These are phyloP conservation scores for Dianthus caryophyllus DNA, from an alignment of 148 eudicot species.

Conservation along the genomic window DNA sequence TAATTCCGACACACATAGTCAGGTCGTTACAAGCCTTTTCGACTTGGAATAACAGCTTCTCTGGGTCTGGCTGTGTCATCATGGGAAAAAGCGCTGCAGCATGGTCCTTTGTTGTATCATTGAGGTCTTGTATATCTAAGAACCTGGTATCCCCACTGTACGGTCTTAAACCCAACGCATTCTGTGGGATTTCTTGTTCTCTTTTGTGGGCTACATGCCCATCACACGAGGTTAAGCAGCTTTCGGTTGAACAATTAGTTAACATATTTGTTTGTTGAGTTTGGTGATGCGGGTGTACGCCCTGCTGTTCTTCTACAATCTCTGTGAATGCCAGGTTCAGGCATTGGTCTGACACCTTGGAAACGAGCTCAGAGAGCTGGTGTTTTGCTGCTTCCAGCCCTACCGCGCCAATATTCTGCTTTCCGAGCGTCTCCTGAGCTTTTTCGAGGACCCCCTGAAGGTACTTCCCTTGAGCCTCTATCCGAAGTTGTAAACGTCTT, in stretches of 20 bases:
- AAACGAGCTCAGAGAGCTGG: constrained; percentile 67
- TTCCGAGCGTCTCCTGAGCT: constrained; percentile 81
- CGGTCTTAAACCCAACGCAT: constrained; percentile 40
- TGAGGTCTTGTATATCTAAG: constrained; percentile 30
- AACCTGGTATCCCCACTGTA: constrained; percentile 22
- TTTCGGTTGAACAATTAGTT: constrained; percentile 60
- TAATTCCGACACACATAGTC: constrained; percentile 58
- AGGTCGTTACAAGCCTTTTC: constrained; percentile 14
- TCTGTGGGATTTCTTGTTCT: constrained; percentile 56
- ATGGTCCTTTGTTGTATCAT: constrained; percentile 33
- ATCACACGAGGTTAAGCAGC: constrained; percentile 74
- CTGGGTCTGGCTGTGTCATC: background rate
- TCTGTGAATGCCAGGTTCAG: constrained; percentile 58
- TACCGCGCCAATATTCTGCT: constrained; percentile 62
- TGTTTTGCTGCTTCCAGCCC: constrained; percentile 78
- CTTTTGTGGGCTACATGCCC: constrained; percentile 42
- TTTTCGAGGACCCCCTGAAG: constrained; percentile 79
- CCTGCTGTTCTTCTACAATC: constrained; percentile 49
- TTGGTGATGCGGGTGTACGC: constrained; percentile 36
- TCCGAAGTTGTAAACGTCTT: constrained; percentile 75
- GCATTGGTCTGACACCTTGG: constrained; percentile 71
- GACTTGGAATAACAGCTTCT: background rate
- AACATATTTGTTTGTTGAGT: constrained; percentile 40
- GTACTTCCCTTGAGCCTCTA: constrained; percentile 92
- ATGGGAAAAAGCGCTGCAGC: no score